Evolutionary conservation across 805 yeast genomes (phyloP).

Genomic region (Clavispora fructus): DNA sequence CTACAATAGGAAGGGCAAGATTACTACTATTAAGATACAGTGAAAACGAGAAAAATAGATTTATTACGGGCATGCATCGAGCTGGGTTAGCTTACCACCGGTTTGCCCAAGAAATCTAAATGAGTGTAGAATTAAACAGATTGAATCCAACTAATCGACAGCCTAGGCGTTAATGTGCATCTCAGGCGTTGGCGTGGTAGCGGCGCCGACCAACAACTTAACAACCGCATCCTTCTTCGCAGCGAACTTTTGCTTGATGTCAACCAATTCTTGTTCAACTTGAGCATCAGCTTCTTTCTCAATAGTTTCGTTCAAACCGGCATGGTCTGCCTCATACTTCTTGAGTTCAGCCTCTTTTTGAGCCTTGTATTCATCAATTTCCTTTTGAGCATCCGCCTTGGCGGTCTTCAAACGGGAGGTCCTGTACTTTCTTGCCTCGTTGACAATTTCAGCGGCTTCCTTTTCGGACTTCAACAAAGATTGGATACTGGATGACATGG

Average conservation of each 20-base stretch:
- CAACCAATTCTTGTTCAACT: slow-evolving; percentile 64
- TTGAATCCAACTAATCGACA: neutral
- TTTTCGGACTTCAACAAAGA: slow-evolving; percentile 69
- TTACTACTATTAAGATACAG: neutral
- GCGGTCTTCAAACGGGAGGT: slow-evolving; percentile 88
- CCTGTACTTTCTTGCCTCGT: slow-evolving; percentile 85
- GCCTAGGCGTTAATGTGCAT: slow-evolving; percentile 68
- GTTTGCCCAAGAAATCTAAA: neutral
- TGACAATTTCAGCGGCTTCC: slow-evolving; percentile 93
- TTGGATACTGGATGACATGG: slow-evolving; percentile 26
- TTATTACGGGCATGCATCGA: neutral
- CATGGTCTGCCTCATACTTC: slow-evolving; percentile 64
- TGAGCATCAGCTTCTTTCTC: slow-evolving; percentile 73
- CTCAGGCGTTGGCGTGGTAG: slow-evolving; percentile 73
- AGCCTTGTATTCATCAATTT: slow-evolving; percentile 79
- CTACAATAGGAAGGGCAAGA: too few species aligned
- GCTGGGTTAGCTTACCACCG: neutral
- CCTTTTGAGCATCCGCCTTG: slow-evolving; percentile 85
- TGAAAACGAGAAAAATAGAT: neutral
- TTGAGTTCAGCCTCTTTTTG: slow-evolving; percentile 80
- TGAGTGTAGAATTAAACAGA: neutral
- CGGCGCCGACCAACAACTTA: slow-evolving; percentile 72
- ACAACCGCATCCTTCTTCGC: slow-evolving; percentile 65
- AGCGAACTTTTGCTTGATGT: slow-evolving; percentile 59
- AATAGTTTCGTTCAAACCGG: slow-evolving; percentile 69